Evolutionary conservation across 305 asterid genomes (phyloP).

Genomic region (Fraxinus sp.): DNA sequence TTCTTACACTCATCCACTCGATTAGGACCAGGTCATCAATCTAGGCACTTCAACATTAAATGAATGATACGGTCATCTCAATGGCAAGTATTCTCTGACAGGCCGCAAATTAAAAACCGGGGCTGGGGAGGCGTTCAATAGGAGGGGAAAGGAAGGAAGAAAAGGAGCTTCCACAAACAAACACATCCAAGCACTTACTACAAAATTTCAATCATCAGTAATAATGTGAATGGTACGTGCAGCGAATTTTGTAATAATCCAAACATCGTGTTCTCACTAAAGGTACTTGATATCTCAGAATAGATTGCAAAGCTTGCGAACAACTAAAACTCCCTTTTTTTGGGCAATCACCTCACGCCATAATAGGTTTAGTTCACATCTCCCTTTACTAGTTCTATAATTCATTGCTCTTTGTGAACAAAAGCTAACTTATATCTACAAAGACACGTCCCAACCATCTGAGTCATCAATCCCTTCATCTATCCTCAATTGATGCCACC

Average conservation of each 20-base stretch:
- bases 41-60: background rate
- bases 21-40: background rate
- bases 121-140: background rate
- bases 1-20: background rate
- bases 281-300: slow-evolving; percentile 13
- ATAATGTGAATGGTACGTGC: background rate
- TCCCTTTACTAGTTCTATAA: background rate
- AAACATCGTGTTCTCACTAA: background rate
- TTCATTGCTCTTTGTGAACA: background rate
- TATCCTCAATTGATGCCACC: background rate
- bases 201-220: background rate
- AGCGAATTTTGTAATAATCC: background rate
- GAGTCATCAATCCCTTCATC: background rate
- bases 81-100: background rate
- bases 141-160: background rate
- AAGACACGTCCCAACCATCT: background rate
- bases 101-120: background rate
- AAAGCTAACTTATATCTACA: background rate
- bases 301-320: slow-evolving; percentile 2
- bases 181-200: background rate
- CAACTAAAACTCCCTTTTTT: background rate
- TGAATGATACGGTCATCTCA: background rate
- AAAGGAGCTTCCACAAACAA: background rate
- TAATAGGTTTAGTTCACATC: background rate
- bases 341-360: background rate